Evolutionary conservation across 352 stramenopile species (phyloP).

Genomic region (Phytophthora chlamydospora): DNA sequence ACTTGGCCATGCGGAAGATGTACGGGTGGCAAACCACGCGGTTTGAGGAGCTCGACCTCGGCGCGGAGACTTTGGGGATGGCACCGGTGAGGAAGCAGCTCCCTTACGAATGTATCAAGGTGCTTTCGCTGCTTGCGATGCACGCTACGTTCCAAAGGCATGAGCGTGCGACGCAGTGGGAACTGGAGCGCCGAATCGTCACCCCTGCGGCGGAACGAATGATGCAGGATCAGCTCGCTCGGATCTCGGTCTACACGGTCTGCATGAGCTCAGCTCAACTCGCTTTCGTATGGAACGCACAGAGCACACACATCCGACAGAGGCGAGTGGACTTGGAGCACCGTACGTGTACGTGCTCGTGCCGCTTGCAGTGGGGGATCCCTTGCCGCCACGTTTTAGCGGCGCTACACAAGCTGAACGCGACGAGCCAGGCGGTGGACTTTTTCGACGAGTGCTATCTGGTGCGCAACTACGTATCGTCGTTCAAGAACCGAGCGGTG

Average conservation of each 20-base stretch:
- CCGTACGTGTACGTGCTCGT: constrained; percentile 52
- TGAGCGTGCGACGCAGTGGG: constrained; percentile 46
- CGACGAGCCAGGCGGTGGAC: constrained; percentile 38
- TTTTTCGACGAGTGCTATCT: constrained; percentile 62
- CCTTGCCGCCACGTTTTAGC: constrained; percentile 54
- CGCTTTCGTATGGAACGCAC: constrained; percentile 57
- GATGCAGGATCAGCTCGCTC: constrained; percentile 54
- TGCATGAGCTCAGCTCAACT: constrained; percentile 52
- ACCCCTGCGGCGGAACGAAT: constrained; percentile 49
- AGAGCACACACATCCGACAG: constrained; percentile 47
- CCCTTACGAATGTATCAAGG: constrained; percentile 51
- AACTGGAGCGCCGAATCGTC: constrained; percentile 46
- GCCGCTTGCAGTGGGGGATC: constrained; percentile 46
- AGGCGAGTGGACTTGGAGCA: constrained; percentile 53
- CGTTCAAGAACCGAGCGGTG: constrained; percentile 45
- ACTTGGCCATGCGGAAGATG: constrained; percentile 44
- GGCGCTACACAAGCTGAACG: constrained; percentile 43
- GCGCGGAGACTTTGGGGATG: constrained; percentile 17
- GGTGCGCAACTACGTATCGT: constrained; percentile 47
- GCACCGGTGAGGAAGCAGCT: constrained; percentile 27
- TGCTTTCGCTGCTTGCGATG: constrained; percentile 43
- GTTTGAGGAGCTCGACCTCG: constrained; percentile 35
- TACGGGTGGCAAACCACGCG: constrained; percentile 60
- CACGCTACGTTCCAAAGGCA: constrained; percentile 42
- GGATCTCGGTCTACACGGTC: constrained; percentile 43